A percentile compares a stretch with the other conserved stretches of the same genome.
Evolutionary conservation across 257 asterid species (phyloP).

Genomic region (Lavandula angustifolia): DNA sequence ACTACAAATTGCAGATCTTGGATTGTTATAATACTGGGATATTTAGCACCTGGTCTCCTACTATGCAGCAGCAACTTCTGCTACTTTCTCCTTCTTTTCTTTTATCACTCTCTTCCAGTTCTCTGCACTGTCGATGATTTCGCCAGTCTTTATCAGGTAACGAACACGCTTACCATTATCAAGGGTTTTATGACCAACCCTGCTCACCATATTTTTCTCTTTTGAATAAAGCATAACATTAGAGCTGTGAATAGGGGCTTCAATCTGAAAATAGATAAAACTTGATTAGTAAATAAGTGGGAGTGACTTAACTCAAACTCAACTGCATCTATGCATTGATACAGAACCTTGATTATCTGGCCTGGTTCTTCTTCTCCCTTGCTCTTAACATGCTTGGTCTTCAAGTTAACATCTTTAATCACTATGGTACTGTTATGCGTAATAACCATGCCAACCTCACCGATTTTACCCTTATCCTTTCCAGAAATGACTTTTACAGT

Average conservation of each 20-base stretch:
- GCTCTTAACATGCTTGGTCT: conserved; percentile 93
- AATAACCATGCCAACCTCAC: conserved; percentile 70
- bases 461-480: conserved; percentile 80
- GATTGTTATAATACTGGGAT: conserved; percentile 18
- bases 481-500: conserved; percentile 91
- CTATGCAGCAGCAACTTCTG: conserved; percentile 59
- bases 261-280: conserved; percentile 55
- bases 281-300: conserved; percentile 9
- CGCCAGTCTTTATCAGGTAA: conserved; percentile 90
- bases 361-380: conserved; percentile 80
- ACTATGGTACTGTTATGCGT: conserved; percentile 76
- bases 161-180: conserved; percentile 87
- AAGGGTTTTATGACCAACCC: conserved; percentile 86
- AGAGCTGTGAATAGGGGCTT: conserved; percentile 96
- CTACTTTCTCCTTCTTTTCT: conserved; percentile 58
- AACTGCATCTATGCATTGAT: not conserved
- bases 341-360: conserved; percentile 76
- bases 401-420: conserved; percentile 77
- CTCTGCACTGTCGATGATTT: conserved; percentile 84
- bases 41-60: conserved; percentile 39
- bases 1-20: conserved; percentile 13
- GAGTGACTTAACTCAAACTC: conserved; percentile 1
- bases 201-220: conserved; percentile 73
- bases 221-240: conserved; percentile 96
- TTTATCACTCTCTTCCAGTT: conserved; percentile 70